A percentile compares a stretch with the other conserved stretches of the same genome.
These are phyloP conservation scores for Neonectria magnoliae DNA, from an alignment of 2,329 filamentous ascomycete species.

Conservation along the genomic window DNA sequence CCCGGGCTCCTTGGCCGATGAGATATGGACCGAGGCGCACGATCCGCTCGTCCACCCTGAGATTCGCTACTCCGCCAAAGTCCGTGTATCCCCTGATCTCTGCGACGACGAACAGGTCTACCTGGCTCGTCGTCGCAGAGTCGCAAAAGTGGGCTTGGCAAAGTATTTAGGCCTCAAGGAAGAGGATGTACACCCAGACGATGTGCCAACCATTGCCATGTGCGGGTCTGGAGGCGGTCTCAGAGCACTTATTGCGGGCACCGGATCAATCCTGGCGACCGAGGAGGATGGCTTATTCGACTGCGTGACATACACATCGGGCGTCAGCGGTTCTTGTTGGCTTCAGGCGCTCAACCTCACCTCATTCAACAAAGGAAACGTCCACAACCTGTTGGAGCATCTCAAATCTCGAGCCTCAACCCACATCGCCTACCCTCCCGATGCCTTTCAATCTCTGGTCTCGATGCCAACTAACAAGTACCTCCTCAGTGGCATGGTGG, in stretches of 20 bases:
- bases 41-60: constrained; percentile 87
- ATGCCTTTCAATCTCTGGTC: constrained; percentile 82
- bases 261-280: constrained; percentile 85
- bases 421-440: constrained; percentile 92
- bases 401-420: constrained; percentile 85
- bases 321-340: constrained; percentile 97
- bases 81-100: constrained; percentile 82
- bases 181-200: constrained; percentile 86
- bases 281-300: constrained; percentile 91
- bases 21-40: constrained; percentile 93
- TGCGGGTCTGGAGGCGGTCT: constrained; percentile 94
- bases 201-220: constrained; percentile 92
- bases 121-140: constrained; percentile 71
- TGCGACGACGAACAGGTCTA: constrained; percentile 87
- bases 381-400: constrained; percentile 80
- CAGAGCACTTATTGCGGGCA: constrained; percentile 87
- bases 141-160: constrained; percentile 79
- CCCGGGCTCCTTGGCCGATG: constrained; percentile 86
- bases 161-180: constrained; percentile 83
- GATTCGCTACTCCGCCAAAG: constrained; percentile 81
- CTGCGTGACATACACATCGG: constrained; percentile 93
- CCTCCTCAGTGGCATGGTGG: constrained; percentile 85
- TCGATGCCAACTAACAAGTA: constrained; percentile 93
- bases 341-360: constrained; percentile 84
- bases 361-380: constrained; percentile 74